Conservation (phyloP, 352 stramenopile genomes). For the Thalassiosira exigua region DNA sequence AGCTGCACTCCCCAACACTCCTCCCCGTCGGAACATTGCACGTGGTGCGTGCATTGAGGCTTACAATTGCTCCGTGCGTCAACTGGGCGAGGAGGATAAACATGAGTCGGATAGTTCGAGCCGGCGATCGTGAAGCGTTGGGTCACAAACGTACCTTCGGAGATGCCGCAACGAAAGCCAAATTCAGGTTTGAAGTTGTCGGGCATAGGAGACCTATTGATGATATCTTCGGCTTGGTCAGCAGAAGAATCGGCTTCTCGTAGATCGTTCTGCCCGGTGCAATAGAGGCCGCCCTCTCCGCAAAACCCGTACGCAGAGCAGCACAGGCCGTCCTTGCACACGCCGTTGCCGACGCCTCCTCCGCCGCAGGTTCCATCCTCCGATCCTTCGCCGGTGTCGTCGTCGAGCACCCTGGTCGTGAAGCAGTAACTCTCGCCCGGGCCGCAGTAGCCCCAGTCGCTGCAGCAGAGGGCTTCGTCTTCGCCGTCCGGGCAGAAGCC, state of each 20-base stretch:
- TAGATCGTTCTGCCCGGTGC: conserved; percentile 40
- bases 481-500: conserved; percentile 32
- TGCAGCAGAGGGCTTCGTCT: conserved; percentile 46
- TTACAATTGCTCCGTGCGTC: conserved; percentile 61
- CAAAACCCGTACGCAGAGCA: conserved; percentile 55
- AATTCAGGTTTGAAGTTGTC: conserved; percentile 37
- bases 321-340: conserved; percentile 39
- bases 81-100: too few species aligned
- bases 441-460: conserved; percentile 50
- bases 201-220: conserved; percentile 27
- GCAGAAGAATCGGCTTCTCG: conserved; percentile 9
- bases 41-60: conserved; percentile 46
- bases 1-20: conserved; percentile 57
- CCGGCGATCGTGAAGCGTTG: too few species aligned
- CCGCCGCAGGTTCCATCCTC: conserved; percentile 24
- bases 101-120: too few species aligned
- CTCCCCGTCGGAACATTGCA: conserved; percentile 48
- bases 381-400: conserved; percentile 21
- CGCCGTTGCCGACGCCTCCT: conserved; percentile 49
- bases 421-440: conserved; percentile 49
- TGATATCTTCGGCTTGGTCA: conserved; percentile 8
- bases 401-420: conserved; percentile 19
- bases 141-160: too few species aligned
- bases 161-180: conserved; percentile 51
- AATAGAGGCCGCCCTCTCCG: conserved; percentile 40